A percentile compares a stretch with the other conserved stretches of the same genome.
Conservation (phyloP, 306 rosid genomes). For the Benincasa hispida region DNA sequence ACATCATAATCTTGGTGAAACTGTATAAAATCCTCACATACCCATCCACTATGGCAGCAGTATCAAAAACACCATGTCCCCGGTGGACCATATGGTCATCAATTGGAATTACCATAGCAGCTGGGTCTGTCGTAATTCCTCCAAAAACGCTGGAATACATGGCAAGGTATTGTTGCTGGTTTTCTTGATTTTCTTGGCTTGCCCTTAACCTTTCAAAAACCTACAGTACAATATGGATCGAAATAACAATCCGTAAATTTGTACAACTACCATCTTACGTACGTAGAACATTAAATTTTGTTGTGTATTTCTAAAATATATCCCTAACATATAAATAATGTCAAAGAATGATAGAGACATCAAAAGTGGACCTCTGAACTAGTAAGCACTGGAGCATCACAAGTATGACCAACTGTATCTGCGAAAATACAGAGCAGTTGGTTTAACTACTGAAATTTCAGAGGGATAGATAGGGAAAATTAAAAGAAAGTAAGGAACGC, state of each 20-base stretch:
- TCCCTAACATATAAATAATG: not conserved
- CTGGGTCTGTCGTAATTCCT: slow-evolving; percentile 70
- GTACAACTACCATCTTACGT: not conserved
- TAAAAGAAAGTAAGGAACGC: not conserved
- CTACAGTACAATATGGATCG: slow-evolving; percentile 17
- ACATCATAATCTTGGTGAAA: not conserved
- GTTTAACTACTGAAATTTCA: not conserved
- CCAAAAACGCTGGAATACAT: slow-evolving; percentile 88
- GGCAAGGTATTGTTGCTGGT: slow-evolving; percentile 57
- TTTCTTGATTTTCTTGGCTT: slow-evolving; percentile 34
- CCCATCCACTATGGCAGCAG: slow-evolving; percentile 85
- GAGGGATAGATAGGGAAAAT: not conserved
- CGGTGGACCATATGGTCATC: slow-evolving; percentile 97
- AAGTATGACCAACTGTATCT: slow-evolving; percentile 28
- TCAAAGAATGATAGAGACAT: not conserved
- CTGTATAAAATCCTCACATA: slow-evolving; percentile 21
- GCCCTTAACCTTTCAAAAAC: slow-evolving; percentile 38
- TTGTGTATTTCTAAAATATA: not conserved
- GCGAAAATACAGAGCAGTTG: slow-evolving; percentile 8
- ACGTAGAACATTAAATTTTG: not conserved
- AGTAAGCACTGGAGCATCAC: slow-evolving; percentile 41
- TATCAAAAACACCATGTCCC: slow-evolving; percentile 92
- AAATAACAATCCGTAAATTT: not conserved
- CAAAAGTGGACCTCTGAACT: slow-evolving; percentile 35
- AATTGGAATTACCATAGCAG: slow-evolving; percentile 77